Percentiles rank a stretch among this genome's conserved stretches.
These are phyloP conservation scores for Nitzschia inconspicua DNA, from an alignment of 108 stramenopile species.

Conservation along the genomic window DNA sequence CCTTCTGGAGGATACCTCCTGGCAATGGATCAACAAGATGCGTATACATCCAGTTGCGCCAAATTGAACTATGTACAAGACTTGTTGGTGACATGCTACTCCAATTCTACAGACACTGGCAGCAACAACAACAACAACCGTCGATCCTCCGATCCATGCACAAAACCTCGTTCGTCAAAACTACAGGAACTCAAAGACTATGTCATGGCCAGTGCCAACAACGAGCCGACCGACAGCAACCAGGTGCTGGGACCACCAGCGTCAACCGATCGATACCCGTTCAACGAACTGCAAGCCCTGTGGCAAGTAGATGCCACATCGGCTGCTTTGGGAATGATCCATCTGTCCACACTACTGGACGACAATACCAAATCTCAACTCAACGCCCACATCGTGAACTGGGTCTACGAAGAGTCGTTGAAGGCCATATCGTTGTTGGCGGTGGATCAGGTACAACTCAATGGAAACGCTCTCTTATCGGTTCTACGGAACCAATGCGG, in stretches of 20 bases:
- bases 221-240: slow-evolving; percentile 52
- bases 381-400: slow-evolving; percentile 47
- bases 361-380: slow-evolving; percentile 64
- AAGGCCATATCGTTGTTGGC: slow-evolving; percentile 50
- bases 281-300: slow-evolving; percentile 72
- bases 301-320: slow-evolving; percentile 70
- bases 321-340: slow-evolving; percentile 50
- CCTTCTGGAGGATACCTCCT: slow-evolving; percentile 55
- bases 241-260: slow-evolving; percentile 56
- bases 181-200: slow-evolving; percentile 37
- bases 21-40: slow-evolving; percentile 67
- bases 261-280: slow-evolving; percentile 46
- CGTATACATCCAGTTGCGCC: slow-evolving; percentile 60
- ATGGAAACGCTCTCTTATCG: slow-evolving; percentile 68
- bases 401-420: slow-evolving; percentile 54
- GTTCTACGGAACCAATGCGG: slow-evolving; percentile 69
- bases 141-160: slow-evolving; percentile 15
- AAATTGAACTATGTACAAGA: slow-evolving; percentile 55
- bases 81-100: slow-evolving; percentile 64
- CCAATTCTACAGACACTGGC: slow-evolving; percentile 1
- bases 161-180: slow-evolving; percentile 18
- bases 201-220: slow-evolving; percentile 61
- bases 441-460: slow-evolving; percentile 67
- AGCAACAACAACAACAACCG: not conserved
- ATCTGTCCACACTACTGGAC: slow-evolving; percentile 55